Evolutionary conservation across 768 basidiomycete species (phyloP).

Genomic region (Trametes sanguinea): DNA sequence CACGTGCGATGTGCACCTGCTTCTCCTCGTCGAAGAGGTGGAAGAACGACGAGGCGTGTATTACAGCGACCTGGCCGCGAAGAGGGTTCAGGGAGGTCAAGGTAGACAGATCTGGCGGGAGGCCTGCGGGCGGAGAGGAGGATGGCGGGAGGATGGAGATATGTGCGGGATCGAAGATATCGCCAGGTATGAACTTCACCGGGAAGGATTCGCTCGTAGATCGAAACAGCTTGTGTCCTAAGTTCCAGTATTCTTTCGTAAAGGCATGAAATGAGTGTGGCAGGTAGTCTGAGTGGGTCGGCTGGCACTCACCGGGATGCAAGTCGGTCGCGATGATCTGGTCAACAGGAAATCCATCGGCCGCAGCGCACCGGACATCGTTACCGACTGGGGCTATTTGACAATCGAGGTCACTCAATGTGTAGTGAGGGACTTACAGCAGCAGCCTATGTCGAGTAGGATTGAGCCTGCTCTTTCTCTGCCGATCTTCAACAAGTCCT

Average conservation of each 20-base stretch:
- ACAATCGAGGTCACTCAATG: neutral
- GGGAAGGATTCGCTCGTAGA: constrained; percentile 55
- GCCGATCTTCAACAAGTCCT: constrained; percentile 37
- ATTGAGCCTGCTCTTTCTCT: constrained; percentile 36
- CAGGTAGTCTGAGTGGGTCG: neutral
- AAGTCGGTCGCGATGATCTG: constrained; percentile 41
- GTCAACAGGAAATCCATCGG: constrained; percentile 42
- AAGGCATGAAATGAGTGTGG: too few relatives aligned
- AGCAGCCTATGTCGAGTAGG: constrained; percentile 46
- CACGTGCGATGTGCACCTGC: constrained; percentile 43
- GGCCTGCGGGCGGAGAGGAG: neutral
- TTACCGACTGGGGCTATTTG: constrained; percentile 34
- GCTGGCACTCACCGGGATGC: constrained; percentile 29
- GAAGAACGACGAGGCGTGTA: constrained; percentile 52
- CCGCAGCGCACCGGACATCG: constrained; percentile 40
- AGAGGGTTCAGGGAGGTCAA: constrained; percentile 48
- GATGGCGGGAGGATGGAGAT: constrained; percentile 37
- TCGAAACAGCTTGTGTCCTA: constrained; percentile 62
- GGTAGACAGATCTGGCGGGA: constrained; percentile 32
- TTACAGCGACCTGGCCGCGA: constrained; percentile 46
- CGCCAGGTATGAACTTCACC: constrained; percentile 54
- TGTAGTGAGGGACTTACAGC: constrained; percentile 32
- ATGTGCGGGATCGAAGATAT: constrained; percentile 49
- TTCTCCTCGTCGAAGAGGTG: constrained; percentile 42
- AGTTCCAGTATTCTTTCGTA: constrained; percentile 55